Base-by-base conservation (phyloP, 495 filamentous ascomycete species). In the Daldinia childiae region DNA sequence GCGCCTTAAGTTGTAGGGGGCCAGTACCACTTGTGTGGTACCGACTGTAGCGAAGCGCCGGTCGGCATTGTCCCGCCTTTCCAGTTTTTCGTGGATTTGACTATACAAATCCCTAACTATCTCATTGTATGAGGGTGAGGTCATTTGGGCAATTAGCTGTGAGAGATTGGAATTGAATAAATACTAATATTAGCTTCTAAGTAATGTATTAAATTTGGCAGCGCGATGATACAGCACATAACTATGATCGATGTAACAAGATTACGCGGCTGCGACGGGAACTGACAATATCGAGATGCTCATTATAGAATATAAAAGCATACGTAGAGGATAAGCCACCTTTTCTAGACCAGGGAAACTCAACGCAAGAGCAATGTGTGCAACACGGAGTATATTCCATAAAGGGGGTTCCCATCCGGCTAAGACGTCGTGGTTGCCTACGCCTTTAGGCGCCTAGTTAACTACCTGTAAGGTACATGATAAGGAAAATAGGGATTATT, bases 11-110 rank as follows among this genome's bases (percentile, higher is more conserved):
- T 66, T 73, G 26, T 70, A 62, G 29, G 34, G 34, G 19, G 68
- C 43, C 3, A 81, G 59, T 5, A 79, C 75, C 54, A 69, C 64
- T 32, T 74, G 59, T 26, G 72, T 69, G 6, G 79, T 79, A 12
- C 75, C 78, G 17, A 55, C 62, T 17, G 54, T 60, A 6, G 77
- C 78, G 55, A 81, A 81, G 4, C 74, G 75, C 21, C 43, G 43
- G 11, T 21, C 19, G 17, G 43, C 7, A 24, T 24, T 48, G 14
- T 24, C 43, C 8, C 19, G 19, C 19, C 43, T 48, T 48, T 48
- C 43, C 24, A 48, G 43, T 48, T 48, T 48, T 9, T 48, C 43
- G 19, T 48, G 19, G 17, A 48, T 48, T 12, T 48, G 43, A 48
- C 1, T 21, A 24, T 48, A 48, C 5, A 48, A 12, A 24, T 48